Conservation (phyloP, 2,329 filamentous ascomycete species). For the Calonectria hongkongensis region DNA sequence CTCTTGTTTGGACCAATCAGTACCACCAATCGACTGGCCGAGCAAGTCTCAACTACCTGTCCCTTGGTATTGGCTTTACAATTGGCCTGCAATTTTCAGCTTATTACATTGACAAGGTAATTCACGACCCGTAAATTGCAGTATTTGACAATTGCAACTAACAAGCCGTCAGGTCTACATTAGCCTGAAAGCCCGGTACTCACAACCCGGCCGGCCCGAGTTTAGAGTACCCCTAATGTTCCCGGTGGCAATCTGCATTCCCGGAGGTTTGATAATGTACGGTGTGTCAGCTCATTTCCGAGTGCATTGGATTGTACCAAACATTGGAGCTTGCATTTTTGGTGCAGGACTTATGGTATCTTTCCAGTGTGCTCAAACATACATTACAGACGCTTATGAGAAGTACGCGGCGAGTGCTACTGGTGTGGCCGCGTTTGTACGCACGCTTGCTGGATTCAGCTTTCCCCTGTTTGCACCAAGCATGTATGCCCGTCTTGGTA, state of each 20-base stretch:
- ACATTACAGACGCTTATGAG: slow-evolving; percentile 72
- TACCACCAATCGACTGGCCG: slow-evolving; percentile 68
- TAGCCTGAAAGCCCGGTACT: slow-evolving; percentile 51
- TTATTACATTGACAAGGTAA: slow-evolving; percentile 59
- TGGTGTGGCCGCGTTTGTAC: slow-evolving; percentile 72
- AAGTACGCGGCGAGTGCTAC: slow-evolving; percentile 63
- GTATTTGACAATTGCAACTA: background rate
- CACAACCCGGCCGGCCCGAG: slow-evolving; percentile 57
- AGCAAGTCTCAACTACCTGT: slow-evolving; percentile 72
- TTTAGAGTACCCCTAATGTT: slow-evolving; percentile 61
- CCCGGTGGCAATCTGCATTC: slow-evolving; percentile 63
- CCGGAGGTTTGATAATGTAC: slow-evolving; percentile 70
- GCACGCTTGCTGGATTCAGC: slow-evolving; percentile 73
- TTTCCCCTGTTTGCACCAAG: slow-evolving; percentile 75
- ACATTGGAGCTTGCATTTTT: slow-evolving; percentile 71
- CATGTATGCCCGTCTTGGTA: slow-evolving; percentile 63
- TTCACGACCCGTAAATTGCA: accelerated
- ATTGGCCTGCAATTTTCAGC: slow-evolving; percentile 73
- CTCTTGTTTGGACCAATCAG: slow-evolving; percentile 66
- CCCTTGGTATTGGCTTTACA: slow-evolving; percentile 71
- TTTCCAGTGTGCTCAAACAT: slow-evolving; percentile 76
- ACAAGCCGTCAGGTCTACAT: slow-evolving; percentile 52
- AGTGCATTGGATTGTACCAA: slow-evolving; percentile 72
- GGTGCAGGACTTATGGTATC: slow-evolving; percentile 72
- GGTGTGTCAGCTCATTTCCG: slow-evolving; percentile 65